phyloP scores from a whole-genome alignment of 108 stramenopile species.

The Nannochloropsis granulata region DNA sequence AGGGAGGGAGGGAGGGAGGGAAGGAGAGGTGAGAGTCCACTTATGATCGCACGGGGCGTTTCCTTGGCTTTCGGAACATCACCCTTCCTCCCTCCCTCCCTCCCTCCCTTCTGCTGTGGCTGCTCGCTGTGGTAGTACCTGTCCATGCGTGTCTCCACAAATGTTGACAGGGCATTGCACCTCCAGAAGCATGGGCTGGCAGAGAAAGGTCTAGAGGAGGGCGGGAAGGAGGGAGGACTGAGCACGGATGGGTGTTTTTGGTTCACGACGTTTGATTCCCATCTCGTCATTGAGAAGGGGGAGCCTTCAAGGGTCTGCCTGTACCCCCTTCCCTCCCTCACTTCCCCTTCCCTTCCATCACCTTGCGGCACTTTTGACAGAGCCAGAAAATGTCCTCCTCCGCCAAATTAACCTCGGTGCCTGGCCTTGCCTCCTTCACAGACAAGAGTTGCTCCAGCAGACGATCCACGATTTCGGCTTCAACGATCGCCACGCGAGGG shows the following conservation, averaged over 20 bases:
- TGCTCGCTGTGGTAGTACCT: background rate
- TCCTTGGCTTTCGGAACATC: background rate
- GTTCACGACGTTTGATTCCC: no score
- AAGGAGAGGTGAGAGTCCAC: background rate
- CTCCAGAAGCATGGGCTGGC: constrained; percentile 91
- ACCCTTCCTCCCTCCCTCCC: background rate
- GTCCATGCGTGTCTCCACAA: constrained; percentile 81
- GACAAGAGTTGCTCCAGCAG: constrained; percentile 33
- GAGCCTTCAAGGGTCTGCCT: background rate
- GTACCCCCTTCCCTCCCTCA: background rate
- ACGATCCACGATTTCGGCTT: constrained; percentile 18
- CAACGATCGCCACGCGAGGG: background rate
- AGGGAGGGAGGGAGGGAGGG: background rate
- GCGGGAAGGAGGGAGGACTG: background rate
- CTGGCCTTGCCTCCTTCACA: constrained; percentile 38
- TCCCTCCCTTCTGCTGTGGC: background rate
- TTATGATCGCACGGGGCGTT: no score
- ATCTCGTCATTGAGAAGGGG: background rate
- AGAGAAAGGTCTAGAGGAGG: constrained; percentile 56
- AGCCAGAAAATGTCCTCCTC: constrained; percentile 28
- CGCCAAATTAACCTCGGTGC: constrained; percentile 44
- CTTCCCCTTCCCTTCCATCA: background rate
- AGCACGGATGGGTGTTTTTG: no score
- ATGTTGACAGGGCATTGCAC: constrained; percentile 92
- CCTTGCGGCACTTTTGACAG: background rate